Evolutionary conservation across 768 basidiomycete genomes (phyloP), one percentile per base, ranked within the genome.

Genomic region (Rhodotorula diobovata): DNA sequence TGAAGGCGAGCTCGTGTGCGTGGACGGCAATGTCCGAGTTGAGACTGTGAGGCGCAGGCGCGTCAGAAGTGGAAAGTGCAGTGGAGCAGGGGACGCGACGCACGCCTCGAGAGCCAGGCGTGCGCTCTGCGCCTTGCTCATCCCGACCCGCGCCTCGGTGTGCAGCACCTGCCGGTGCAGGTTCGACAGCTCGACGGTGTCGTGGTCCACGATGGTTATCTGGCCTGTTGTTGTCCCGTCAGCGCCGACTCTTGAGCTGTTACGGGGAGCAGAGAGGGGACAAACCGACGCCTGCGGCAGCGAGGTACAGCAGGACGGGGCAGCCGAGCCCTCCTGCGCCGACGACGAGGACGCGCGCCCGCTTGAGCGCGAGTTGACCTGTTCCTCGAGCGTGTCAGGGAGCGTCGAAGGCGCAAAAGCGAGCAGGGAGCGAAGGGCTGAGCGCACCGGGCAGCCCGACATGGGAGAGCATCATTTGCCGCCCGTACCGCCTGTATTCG

Each of bases 261-360:
- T 55, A 39, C n/a, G n/a, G 54, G 21, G 43, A 15, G 67, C 41
- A 48, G 50, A 21, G 15, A 34, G 28, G 30, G n/a, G 30, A 78
- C 88, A 73, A 76, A 91, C 95, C 95, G 68, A 98, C 85, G 35
- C 96, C 96, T 23, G 91, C 90, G 14, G 92, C 91, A 9, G 87
- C 91, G 20, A 99, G 86, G 80, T 98, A 96, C 78, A 96, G 92
- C 57, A 99, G 83, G 51, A 91, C 91, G 58, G 96, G 93, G 80
- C 96, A 98, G 20, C 96, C 96, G 21, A 99, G 84, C 16, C 96
- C 96, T 0, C 96, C 96, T 25, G 94, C 96, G 37, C 96, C 96
- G 8, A 97, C 86, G 8, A 98, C 91, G 25, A 87, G 87, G 4
- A 94, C 87, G 5, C 88, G 87, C 0, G 93, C 86, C 15, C 82